Evolutionary conservation across 805 yeast species (phyloP), one percentile per base, ranked within the genome.

Genomic region (Candida piceae): DNA sequence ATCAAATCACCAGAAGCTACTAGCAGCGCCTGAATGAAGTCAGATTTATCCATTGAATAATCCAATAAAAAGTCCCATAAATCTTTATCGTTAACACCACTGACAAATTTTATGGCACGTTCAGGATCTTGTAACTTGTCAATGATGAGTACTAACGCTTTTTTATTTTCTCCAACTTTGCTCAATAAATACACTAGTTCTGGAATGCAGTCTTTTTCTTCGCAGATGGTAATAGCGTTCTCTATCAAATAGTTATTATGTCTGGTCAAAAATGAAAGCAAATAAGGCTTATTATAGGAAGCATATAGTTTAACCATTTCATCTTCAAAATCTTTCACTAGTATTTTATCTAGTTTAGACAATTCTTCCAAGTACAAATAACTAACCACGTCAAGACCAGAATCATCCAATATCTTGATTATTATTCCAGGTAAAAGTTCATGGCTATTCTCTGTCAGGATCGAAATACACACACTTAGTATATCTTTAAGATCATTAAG

Each of bases 161-260:
- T 73, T 42, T 71, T 72, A 39, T 80, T 77, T 46, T 84, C 84
- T 1, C 98, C 97, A 18, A 84, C 79, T 49, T 78, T 76, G 4
- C 95, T 94, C 42, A 86, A 69, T 21, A 93, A 60, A 51, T 77
- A 88, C 0, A 93, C 95, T 28, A 88, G 66, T 51, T 90, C 97
- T 28, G 80, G 76, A 28, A 69, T 70, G 28, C 72, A 69, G 1
- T 69, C 68, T 16, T 69, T 63, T 9, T 55, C 40, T 41, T 78
- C 78, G 50, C 95, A 85, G 1, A 81, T 56, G 11, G 62, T 58
- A n/a, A 89, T 74, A 0, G 96, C 95, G 22, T 55, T 48, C 29
- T 78, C 83, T 29, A 88, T 74, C 42, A 84, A 74, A 54, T 82
- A 84, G 46, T 80, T 76, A 19, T 69, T 70, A 42, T 77, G 75